phyloP scores from a whole-genome alignment of 2,329 filamentous ascomycete species.

The Fusarium irregulare region DNA sequence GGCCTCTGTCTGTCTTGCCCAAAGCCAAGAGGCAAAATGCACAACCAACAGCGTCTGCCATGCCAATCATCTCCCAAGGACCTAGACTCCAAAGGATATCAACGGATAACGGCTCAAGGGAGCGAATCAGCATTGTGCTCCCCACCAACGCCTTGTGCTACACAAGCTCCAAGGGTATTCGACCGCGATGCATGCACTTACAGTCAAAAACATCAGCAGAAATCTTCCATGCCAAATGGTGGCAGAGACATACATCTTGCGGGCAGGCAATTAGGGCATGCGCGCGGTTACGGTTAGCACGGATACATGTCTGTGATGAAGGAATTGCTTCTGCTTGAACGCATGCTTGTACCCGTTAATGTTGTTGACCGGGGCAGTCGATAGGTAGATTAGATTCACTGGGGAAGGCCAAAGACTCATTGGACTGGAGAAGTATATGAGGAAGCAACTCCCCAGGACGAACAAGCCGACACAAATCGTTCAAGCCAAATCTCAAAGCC shows the following conservation, averaged over 20 bases:
- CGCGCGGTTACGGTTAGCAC: neutral
- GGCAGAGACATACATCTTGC: neutral
- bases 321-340: slow-evolving; percentile 3
- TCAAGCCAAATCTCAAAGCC: neutral
- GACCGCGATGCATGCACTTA: neutral
- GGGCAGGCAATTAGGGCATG: neutral
- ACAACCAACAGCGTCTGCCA: neutral
- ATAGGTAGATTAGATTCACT: neutral
- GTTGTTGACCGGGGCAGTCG: neutral
- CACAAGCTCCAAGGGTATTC: neutral
- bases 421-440: slow-evolving; percentile 5
- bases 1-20: neutral
- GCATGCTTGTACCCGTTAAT: no score
- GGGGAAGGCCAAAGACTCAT: neutral
- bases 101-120: neutral
- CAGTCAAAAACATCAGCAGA: neutral
- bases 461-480: neutral
- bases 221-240: neutral
- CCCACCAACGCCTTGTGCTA: neutral
- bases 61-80: rapidly evolving
- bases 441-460: neutral
- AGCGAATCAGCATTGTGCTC: neutral
- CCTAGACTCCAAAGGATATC: rapidly evolving
- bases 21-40: neutral
- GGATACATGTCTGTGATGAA: neutral